A percentile compares a stretch with the other conserved stretches of the same genome.
Evolutionary conservation across 192 early-diverging fungal species (phyloP).

Genomic region (Coemansia erecta): DNA sequence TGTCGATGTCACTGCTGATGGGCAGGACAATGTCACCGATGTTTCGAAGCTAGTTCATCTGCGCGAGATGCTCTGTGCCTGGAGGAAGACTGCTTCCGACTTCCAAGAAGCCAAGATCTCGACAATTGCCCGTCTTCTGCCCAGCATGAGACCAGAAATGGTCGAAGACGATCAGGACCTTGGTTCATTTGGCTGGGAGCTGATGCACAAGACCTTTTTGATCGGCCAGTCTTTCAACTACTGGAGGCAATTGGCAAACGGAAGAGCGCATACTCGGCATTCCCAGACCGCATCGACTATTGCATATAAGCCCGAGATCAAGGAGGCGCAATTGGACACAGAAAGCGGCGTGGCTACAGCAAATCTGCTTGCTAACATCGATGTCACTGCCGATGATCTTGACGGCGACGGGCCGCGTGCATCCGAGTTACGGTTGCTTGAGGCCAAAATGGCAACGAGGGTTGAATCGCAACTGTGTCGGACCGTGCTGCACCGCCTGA

Average conservation of each 20-base stretch:
- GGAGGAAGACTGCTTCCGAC: too few relatives aligned
- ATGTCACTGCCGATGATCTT: background rate
- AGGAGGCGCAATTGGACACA: too few relatives aligned
- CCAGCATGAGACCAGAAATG: background rate
- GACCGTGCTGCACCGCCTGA: constrained; percentile 13
- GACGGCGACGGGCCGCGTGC: constrained; percentile 9
- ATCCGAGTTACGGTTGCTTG: constrained; percentile 11
- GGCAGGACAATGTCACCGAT: too few relatives aligned
- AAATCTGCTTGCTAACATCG: background rate
- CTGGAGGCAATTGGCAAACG: background rate
- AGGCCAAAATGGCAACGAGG: background rate
- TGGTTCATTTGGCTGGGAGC: constrained; percentile 22
- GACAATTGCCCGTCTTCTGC: too few relatives aligned
- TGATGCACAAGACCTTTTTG: constrained; percentile 11
- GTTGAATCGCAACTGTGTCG: background rate
- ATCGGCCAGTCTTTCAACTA: background rate
- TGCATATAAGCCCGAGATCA: too few relatives aligned
- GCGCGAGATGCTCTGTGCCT: too few relatives aligned
- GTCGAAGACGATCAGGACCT: constrained; percentile 9
- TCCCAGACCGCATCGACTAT: background rate
- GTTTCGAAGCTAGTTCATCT: too few relatives aligned
- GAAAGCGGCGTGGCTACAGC: too few relatives aligned
- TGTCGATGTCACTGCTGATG: too few relatives aligned
- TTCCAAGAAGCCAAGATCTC: too few relatives aligned
- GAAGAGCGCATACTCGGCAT: background rate